phyloP scores from a whole-genome alignment of 495 filamentous ascomycete genomes.

The Neurospora sp. region DNA sequence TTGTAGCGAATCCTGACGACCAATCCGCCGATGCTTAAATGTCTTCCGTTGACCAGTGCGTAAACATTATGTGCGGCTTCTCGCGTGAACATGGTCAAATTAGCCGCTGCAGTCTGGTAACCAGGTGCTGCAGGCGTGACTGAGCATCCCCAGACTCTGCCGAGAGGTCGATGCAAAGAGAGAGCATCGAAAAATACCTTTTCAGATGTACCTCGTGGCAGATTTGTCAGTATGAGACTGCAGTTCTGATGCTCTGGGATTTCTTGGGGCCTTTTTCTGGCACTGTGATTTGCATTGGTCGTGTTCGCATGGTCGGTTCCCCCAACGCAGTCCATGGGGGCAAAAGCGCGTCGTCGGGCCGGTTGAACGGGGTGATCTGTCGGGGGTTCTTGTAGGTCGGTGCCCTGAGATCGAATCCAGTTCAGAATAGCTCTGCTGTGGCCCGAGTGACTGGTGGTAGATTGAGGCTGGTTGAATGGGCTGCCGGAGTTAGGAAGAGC shows the following conservation, averaged over 20 bases:
- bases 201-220: not conserved
- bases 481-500: not conserved
- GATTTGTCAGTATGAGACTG: not conserved
- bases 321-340: not conserved
- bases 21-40: not conserved
- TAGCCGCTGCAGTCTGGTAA: not conserved
- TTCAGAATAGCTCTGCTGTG: no score
- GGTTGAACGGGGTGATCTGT: not conserved
- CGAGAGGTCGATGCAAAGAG: not conserved
- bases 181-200: not conserved
- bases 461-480: no score
- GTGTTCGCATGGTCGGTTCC: not conserved
- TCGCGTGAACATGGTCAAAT: not conserved
- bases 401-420: no score
- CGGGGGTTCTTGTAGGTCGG: no score
- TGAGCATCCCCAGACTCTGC: not conserved
- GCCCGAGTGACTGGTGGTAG: no score
- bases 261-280: not conserved
- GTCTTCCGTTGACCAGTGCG: not conserved
- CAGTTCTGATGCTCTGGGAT: not conserved
- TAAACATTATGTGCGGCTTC: not conserved
- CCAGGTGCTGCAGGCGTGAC: not conserved
- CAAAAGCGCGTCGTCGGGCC: not conserved
- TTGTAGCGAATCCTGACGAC: not conserved
- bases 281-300: not conserved